Evolutionary conservation across 768 basidiomycete genomes (phyloP).

Genomic region (Lepiota venenata): DNA sequence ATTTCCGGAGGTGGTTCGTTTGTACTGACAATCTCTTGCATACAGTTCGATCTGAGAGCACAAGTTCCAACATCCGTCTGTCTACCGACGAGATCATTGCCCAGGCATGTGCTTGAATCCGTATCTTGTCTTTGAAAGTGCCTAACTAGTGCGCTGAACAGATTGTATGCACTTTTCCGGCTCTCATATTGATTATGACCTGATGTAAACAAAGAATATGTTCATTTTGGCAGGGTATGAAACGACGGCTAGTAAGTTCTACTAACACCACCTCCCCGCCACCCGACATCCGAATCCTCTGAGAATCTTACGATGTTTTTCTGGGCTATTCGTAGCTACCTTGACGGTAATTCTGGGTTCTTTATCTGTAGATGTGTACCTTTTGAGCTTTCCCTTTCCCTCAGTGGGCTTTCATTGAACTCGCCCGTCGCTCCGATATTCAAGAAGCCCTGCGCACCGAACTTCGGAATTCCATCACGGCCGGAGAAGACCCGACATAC

Average conservation of each 20-base stretch:
- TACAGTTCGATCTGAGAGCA: too few species aligned
- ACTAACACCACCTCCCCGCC: too few species aligned
- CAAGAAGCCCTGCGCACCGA: slow-evolving; percentile 50
- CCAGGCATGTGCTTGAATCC: slow-evolving; percentile 19
- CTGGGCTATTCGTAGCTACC: slow-evolving; percentile 21
- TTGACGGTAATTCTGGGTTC: slow-evolving; percentile 24
- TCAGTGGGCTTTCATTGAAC: slow-evolving; percentile 58
- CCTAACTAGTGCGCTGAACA: too few species aligned
- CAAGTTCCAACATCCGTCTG: neutral
- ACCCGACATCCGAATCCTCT: too few species aligned
- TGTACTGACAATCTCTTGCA: too few species aligned
- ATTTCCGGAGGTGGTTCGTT: too few species aligned
- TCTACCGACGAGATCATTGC: slow-evolving; percentile 32
- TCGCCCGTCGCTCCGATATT: slow-evolving; percentile 36
- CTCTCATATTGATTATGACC: too few species aligned
- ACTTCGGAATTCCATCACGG: slow-evolving; percentile 30
- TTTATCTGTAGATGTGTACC: too few species aligned
- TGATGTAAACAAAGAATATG: neutral
- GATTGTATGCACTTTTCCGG: too few species aligned
- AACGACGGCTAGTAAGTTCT: slow-evolving; percentile 42
- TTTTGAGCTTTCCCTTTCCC: neutral
- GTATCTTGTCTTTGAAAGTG: too few species aligned
- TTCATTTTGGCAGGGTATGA: slow-evolving; percentile 39
- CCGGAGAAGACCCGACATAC: slow-evolving; percentile 44
- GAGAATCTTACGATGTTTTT: too few species aligned